Percentiles rank a stretch among this genome's conserved stretches.
Evolutionary conservation across 1,284 basidiomycete genomes (phyloP).

Genomic region (Moniliella sp.): DNA sequence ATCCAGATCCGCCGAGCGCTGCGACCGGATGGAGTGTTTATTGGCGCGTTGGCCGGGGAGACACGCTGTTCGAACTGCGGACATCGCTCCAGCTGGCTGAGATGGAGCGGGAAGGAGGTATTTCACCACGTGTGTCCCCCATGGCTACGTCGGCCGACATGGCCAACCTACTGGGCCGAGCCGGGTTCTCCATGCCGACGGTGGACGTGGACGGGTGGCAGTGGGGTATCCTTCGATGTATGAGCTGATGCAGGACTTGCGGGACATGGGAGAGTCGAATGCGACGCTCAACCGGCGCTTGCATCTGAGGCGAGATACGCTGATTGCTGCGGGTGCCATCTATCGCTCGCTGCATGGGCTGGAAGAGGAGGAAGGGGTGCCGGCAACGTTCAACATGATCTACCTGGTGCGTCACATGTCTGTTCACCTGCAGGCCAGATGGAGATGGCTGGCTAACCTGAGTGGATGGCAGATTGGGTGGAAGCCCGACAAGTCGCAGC

Average conservation of each 20-base stretch:
- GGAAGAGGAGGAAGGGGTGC: constrained; percentile 52
- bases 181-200: constrained; percentile 78
- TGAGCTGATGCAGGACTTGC: constrained; percentile 77
- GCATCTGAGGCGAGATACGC: constrained; percentile 59
- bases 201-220: constrained; percentile 84
- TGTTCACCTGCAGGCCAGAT: neutral
- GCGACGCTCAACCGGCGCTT: constrained; percentile 49
- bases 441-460: neutral
- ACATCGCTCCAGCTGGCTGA: constrained; percentile 81
- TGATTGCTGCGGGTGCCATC: constrained; percentile 72
- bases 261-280: constrained; percentile 89
- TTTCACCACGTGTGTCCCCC: constrained; percentile 79
- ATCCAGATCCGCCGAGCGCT: constrained; percentile 69
- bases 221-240: constrained; percentile 84
- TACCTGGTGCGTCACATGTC: constrained; percentile 51
- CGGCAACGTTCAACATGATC: constrained; percentile 87
- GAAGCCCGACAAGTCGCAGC: constrained; percentile 69
- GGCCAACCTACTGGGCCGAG: constrained; percentile 47
- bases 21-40: constrained; percentile 75
- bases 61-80: constrained; percentile 84
- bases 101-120: constrained; percentile 76
- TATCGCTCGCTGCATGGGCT: constrained; percentile 45
- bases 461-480: constrained; percentile 63
- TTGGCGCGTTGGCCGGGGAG: constrained; percentile 88
- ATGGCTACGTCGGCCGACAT: constrained; percentile 80